Conservation (phyloP, 805 yeast species). For the Kazachstania taianensis region DNA sequence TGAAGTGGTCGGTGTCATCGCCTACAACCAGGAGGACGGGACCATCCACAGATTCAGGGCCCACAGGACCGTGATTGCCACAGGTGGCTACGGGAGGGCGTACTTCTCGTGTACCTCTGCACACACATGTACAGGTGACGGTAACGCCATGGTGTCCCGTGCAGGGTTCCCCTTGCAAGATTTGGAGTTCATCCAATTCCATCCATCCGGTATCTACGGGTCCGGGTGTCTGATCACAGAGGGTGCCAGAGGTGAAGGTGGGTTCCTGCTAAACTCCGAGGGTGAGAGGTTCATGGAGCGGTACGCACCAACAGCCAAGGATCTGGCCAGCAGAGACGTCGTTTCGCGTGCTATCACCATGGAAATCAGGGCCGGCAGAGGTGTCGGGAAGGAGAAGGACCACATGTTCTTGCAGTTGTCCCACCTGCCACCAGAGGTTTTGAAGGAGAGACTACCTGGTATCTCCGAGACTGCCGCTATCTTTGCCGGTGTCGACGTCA, state of each 20-base stretch:
- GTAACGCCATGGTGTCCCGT: conserved; percentile 95
- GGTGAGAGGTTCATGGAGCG: conserved; percentile 99
- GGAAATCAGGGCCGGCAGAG: conserved; percentile 98
- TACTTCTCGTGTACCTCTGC: conserved; percentile 98
- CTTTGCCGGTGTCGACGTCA: conserved; percentile 98
- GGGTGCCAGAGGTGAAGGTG: conserved; percentile 99
- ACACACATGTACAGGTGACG: conserved; percentile 99
- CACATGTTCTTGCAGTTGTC: conserved; percentile 91
- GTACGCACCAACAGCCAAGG: conserved; percentile 97
- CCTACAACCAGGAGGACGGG: conserved; percentile 98
- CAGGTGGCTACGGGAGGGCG: conserved; percentile 98
- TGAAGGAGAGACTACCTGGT: conserved; percentile 96
- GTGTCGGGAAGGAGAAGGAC: conserved; percentile 94
- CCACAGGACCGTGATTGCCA: conserved; percentile 91
- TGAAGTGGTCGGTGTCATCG: conserved; percentile 92
- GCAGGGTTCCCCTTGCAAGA: conserved; percentile 98
- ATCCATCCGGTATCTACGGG: conserved; percentile 98
- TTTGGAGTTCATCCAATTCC: conserved; percentile 96
- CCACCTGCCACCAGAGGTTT: conserved; percentile 84
- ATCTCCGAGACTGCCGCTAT: conserved; percentile 97
- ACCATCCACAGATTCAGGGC: conserved; percentile 96
- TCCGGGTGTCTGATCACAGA: conserved; percentile 98
- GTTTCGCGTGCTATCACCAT: conserved; percentile 96
- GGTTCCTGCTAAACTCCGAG: conserved; percentile 87
- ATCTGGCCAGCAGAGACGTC: conserved; percentile 95